Base-by-base conservation (phyloP, 352 stramenopile species). In the Globisporangium splendens region DNA sequence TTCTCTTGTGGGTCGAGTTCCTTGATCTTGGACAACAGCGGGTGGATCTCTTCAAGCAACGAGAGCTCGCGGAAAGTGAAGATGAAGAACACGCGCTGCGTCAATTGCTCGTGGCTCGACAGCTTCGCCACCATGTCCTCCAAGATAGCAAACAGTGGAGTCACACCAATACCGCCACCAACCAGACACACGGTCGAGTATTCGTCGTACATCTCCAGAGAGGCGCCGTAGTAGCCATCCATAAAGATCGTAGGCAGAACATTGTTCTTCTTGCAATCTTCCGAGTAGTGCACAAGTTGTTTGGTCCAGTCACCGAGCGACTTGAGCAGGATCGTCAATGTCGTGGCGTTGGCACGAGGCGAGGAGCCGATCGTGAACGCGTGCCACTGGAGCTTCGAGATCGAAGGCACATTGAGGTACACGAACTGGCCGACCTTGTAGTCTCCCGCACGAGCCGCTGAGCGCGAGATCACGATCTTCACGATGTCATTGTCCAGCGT, bases 321-420 rank as follows among this genome's bases (percentile, higher is more conserved):
- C 24, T 47, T 47, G 15, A 47, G 17, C 24, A 68, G 33, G 14
- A 77, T 51, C 6, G 68, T 79, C 20, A 79, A 46, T 0, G 58
- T 61, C 31, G 46, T 56, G 6, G 61, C n/a, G 22, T 20, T 60
- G 1, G 53, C 10, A 7, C 48, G 50, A 17, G 70, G 71, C 18
- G 71, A 72, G 13, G 68, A 75, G 12, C 53, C 65, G n/a, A 79
- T 59, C 15, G 65, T 75, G 59, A 80, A 77, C 10, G 68, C 63
- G 54, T 80, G 72, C 72, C 72, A 80, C 55, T 80, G 68, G 1
- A 65, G 61, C 56, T 69, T 74, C 21, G 69, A 77, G 44, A 79
- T 61, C 11, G 64, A 41, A 2, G 67, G 70, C 6, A 74, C 68
- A 20, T 72, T 73, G 17, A 77, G 35, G 55, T 77, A 77, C 13